Evolutionary conservation across 2,329 filamentous ascomycete genomes (phyloP), one percentile per base, ranked within the genome.

Genomic region (Emydomyces testavorans): DNA sequence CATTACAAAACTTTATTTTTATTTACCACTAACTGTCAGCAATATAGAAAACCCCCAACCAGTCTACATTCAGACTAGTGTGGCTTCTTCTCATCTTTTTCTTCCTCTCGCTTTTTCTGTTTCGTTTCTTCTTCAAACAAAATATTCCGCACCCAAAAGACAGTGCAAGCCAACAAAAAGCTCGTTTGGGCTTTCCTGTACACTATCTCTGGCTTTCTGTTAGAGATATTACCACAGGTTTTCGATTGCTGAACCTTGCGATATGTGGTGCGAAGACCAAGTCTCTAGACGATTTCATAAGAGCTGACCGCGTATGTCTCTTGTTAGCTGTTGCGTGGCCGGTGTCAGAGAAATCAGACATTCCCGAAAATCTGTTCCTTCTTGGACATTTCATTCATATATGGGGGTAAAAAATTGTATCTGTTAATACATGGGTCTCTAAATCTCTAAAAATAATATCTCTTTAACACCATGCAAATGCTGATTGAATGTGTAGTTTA

Each of bases 291-390:
- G 75, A 75, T 76, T 71, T 76, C 76, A 81, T 82, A 82, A 83
- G 79, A 83, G 73, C 79, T 82, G 79, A 77, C 79, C 76, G 74
- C 70, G 78, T 71, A 78, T 75, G n/a, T n/a, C n/a, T n/a, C n/a
- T 75, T 69, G 72, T 63, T 65, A 29, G 29, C 67, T 65, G 71
- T 85, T 83, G 78, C 78, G 77, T 76, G 77, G 82, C 79, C 82
- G 78, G 84, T 80, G 83, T 89, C 84, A 88, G 83, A 88, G 79
- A 82, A 70, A 76, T 76, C 80, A 71, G 60, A 88, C 83, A 88
- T 79, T 50, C 43, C 48, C n/a, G 13, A n/a, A n/a, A 13, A 7
- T 41, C 16, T 38, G 6, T 10, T 10, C 10, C 21, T 18, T 15
- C 15, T 26, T 10, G 24, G 18, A n/a, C 11, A 39, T 29, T 47